These are phyloP conservation scores for Penicillium psychrofluorescens DNA, from an alignment of 495 filamentous ascomycete species.

Conservation along the genomic window DNA sequence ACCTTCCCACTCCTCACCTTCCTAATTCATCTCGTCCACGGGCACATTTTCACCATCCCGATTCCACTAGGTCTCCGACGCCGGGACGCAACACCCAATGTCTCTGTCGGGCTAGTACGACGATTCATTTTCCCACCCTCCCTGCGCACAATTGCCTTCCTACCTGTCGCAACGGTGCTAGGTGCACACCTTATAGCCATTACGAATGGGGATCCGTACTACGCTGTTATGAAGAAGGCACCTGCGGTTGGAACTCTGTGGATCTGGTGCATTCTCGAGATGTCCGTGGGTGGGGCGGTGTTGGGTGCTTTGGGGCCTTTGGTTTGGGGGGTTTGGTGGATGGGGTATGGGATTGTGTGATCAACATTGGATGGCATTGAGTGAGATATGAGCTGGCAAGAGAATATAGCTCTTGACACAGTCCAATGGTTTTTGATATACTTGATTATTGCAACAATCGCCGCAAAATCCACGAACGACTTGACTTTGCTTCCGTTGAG, in stretches of 20 bases:
- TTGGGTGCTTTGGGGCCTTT: slow-evolving; percentile 45
- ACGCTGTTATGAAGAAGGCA: slow-evolving; percentile 85
- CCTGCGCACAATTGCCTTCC: slow-evolving; percentile 25
- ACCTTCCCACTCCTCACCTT: slow-evolving; percentile 37
- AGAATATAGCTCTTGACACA: too few relatives aligned
- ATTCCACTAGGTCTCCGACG: slow-evolving; percentile 2
- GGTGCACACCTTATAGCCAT: slow-evolving; percentile 76
- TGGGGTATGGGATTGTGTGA: slow-evolving; percentile 55
- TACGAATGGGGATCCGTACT: slow-evolving; percentile 71
- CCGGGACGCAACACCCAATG: slow-evolving; percentile 8
- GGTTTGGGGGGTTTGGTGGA: slow-evolving; percentile 59
- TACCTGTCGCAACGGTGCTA: slow-evolving; percentile 50
- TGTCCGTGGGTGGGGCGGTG: slow-evolving; percentile 62
- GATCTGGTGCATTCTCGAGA: slow-evolving; percentile 90
- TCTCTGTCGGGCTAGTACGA: slow-evolving; percentile 19
- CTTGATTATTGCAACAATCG: too few relatives aligned
- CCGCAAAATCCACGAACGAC: too few relatives aligned
- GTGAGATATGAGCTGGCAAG: neutral
- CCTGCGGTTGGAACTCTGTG: slow-evolving; percentile 85
- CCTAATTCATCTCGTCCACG: slow-evolving; percentile 38
- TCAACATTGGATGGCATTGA: neutral
- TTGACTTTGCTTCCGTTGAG: too few relatives aligned
- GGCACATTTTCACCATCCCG: slow-evolving; percentile 31
- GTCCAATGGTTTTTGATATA: too few relatives aligned
- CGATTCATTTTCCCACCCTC: slow-evolving; percentile 29